phyloP scores from a whole-genome alignment of 225 moss, liverwort and hornwort species.

The Physcomitrium patens region DNA sequence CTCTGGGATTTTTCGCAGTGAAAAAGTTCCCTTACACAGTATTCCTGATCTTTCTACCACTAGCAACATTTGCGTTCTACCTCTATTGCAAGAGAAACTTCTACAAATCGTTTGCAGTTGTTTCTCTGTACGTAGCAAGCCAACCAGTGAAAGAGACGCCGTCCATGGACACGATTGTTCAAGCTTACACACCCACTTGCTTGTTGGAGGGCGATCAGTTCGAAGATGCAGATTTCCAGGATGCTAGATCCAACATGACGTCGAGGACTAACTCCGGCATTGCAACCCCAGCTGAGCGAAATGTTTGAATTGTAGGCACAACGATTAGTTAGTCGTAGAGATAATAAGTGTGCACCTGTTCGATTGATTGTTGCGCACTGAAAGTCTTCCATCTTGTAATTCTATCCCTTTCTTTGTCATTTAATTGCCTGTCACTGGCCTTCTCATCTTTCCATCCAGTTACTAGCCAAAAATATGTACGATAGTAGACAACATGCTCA shows the following conservation, averaged over 20 bases:
- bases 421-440: too few relatives aligned
- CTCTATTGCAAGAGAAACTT: constrained; percentile 45
- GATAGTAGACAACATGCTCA: too few relatives aligned
- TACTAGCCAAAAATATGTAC: too few relatives aligned
- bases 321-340: too few relatives aligned
- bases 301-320: constrained; percentile 7
- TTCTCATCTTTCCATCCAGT: too few relatives aligned
- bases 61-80: constrained; percentile 49
- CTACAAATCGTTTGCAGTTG: constrained; percentile 69
- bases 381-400: too few relatives aligned
- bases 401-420: too few relatives aligned
- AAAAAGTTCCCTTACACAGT: constrained; percentile 57
- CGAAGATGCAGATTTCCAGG: constrained; percentile 43
- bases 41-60: constrained; percentile 51
- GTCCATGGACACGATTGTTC: constrained; percentile 43
- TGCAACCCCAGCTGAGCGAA: constrained; percentile 35
- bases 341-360: too few relatives aligned
- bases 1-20: constrained; percentile 70
- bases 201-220: constrained; percentile 49
- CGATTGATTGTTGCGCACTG: too few relatives aligned
- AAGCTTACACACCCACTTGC: constrained; percentile 73
- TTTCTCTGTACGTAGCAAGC: constrained; percentile 63
- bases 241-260: constrained; percentile 52
- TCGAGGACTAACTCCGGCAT: constrained; percentile 52
- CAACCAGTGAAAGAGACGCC: constrained; percentile 66